phyloP scores from a whole-genome alignment of 2,329 filamentous ascomycete genomes.

The Aschersonia sp. region DNA sequence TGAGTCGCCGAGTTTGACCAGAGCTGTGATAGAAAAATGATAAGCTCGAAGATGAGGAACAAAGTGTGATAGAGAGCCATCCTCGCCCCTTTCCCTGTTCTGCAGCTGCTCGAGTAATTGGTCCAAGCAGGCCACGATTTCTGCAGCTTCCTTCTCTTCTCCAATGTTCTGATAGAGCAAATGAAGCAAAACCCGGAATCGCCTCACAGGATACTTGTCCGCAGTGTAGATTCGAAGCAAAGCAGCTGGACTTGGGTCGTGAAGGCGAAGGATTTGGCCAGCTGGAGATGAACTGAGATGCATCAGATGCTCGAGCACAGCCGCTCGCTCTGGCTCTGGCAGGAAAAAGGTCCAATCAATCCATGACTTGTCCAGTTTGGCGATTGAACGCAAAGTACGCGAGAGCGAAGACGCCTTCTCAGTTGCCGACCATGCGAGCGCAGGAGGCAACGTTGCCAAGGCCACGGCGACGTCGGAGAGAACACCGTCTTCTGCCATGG shows the following conservation, averaged over 20 bases:
- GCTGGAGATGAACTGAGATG: conserved; percentile 27
- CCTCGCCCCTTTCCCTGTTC: conserved; percentile 25
- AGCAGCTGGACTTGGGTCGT: conserved; percentile 29
- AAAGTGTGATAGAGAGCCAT: conserved; percentile 27
- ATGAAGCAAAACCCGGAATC: conserved; percentile 35
- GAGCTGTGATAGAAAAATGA: conserved; percentile 26
- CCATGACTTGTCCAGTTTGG: conserved; percentile 42
- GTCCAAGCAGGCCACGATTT: conserved; percentile 24
- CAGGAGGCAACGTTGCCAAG: conserved; percentile 34
- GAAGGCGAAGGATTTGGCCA: conserved; percentile 21
- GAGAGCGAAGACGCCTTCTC: conserved; percentile 38
- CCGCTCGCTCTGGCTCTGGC: conserved; percentile 35
- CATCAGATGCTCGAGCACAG: conserved; percentile 46
- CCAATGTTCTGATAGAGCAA: conserved; percentile 35
- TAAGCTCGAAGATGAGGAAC: conserved; percentile 33
- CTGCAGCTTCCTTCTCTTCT: conserved; percentile 20
- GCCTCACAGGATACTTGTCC: conserved; percentile 35
- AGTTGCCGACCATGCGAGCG: conserved; percentile 35
- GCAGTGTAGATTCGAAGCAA: conserved; percentile 34
- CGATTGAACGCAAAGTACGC: conserved; percentile 42
- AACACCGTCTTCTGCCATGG: conserved; percentile 43
- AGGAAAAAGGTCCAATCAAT: conserved; percentile 42
- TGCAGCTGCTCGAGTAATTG: conserved; percentile 21
- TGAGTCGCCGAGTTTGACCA: conserved; percentile 21
- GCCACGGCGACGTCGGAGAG: conserved; percentile 36